phyloP scores from a whole-genome alignment of 106 monocot species.

The Narthecium ossifragum region DNA sequence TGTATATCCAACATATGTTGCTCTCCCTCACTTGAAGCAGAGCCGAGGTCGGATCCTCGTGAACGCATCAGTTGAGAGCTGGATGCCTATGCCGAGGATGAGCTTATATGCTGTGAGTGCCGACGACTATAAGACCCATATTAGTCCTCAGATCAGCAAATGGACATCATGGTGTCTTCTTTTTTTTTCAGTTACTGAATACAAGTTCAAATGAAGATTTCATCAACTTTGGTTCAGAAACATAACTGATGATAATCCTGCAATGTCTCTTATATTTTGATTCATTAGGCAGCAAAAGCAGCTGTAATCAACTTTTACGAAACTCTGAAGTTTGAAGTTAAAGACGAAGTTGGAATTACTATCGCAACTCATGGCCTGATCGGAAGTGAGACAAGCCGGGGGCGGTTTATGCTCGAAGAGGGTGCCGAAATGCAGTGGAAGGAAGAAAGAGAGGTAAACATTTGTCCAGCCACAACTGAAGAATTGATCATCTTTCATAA shows the following conservation, averaged over 20 bases:
- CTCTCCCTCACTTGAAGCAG: conserved; percentile 34
- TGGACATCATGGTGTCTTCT: background rate
- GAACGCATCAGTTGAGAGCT: conserved; percentile 35
- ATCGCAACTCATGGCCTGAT: conserved; percentile 79
- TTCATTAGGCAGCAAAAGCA: conserved; percentile 68
- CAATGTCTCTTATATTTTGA: background rate
- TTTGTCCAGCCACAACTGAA: background rate
- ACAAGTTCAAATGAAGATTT: too few species aligned
- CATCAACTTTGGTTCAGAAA: too few species aligned
- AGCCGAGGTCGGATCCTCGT: conserved; percentile 30
- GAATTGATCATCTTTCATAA: background rate
- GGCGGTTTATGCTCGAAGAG: conserved; percentile 70
- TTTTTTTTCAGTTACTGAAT: background rate
- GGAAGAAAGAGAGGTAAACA: conserved; percentile 65
- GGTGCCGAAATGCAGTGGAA: conserved; percentile 85
- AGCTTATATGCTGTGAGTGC: conserved; percentile 36
- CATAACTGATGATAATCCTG: too few species aligned
- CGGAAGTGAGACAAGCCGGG: conserved; percentile 51
- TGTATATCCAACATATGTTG: conserved; percentile 43
- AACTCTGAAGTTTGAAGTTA: conserved; percentile 58
- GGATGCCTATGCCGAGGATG: conserved; percentile 48
- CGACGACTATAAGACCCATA: background rate
- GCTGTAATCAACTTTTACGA: conserved; percentile 81
- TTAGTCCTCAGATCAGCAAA: background rate
- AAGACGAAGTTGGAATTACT: conserved; percentile 68